Evolutionary conservation across 305 asterid genomes (phyloP).

Genomic region (Nicotiana rustica): DNA sequence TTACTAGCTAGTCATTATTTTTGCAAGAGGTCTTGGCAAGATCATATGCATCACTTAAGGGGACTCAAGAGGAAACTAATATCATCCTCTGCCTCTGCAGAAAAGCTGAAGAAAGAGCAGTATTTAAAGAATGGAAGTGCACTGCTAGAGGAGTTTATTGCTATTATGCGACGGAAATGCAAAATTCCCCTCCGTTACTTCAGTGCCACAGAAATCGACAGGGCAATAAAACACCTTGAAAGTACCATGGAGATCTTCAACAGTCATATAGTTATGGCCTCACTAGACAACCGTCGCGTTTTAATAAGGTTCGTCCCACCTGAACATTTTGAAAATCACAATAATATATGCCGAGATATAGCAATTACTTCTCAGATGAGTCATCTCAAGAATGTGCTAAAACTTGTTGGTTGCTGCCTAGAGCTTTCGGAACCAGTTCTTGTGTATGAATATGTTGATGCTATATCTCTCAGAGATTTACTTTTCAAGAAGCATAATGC

Average conservation of each 20-base stretch:
- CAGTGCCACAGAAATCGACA: constrained; percentile 30
- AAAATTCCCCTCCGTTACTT: constrained; percentile 9
- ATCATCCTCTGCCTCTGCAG: not conserved
- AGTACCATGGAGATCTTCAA: not conserved
- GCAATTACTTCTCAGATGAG: constrained; percentile 33
- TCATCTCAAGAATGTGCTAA: constrained; percentile 33
- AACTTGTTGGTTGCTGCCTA: constrained; percentile 35
- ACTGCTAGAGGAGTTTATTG: not conserved
- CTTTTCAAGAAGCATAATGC: not conserved
- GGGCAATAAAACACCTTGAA: constrained; percentile 4
- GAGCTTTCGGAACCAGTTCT: constrained; percentile 36
- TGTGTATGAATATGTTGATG: constrained; percentile 29
- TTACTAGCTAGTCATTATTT: not conserved
- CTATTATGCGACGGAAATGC: not conserved
- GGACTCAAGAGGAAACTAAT: not conserved
- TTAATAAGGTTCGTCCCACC: not conserved
- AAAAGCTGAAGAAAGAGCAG: not conserved
- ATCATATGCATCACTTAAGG: not conserved
- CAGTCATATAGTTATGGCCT: not conserved
- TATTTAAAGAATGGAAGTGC: not conserved
- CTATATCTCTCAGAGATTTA: not conserved
- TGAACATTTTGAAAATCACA: not conserved
- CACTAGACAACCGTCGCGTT: not conserved
- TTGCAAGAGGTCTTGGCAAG: not conserved
- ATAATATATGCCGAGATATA: not conserved